A percentile compares a stretch with the other conserved stretches of the same genome.
These are phyloP conservation scores for Ambrosiella xylebori DNA, from an alignment of 2,329 filamentous ascomycete genomes.

Conservation along the genomic window DNA sequence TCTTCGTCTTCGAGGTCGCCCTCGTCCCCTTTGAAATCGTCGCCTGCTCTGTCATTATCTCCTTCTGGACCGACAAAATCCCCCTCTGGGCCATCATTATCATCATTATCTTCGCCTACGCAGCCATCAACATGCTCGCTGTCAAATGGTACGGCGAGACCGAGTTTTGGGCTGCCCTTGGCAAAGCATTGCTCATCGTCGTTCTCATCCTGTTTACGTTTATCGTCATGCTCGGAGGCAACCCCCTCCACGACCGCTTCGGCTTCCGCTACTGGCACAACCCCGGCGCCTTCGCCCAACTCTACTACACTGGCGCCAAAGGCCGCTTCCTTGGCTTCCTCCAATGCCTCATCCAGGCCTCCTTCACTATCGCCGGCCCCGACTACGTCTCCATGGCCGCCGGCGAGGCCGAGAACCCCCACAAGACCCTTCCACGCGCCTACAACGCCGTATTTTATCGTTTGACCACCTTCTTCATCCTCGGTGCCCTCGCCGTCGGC, in stretches of 20 bases:
- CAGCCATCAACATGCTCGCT: constrained; percentile 50
- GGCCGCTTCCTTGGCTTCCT: constrained; percentile 58
- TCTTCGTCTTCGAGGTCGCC: constrained; percentile 52
- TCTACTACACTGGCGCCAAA: constrained; percentile 44
- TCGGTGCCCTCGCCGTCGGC: constrained; percentile 55
- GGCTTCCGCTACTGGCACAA: constrained; percentile 52
- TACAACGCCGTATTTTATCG: constrained; percentile 70
- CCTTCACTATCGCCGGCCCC: constrained; percentile 50
- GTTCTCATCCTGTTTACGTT: constrained; percentile 63
- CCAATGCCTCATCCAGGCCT: constrained; percentile 54
- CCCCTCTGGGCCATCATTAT: constrained; percentile 44
- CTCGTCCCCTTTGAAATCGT: constrained; percentile 52
- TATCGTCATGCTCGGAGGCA: constrained; percentile 67
- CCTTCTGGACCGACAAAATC: constrained; percentile 44
- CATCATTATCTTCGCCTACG: constrained; percentile 30
- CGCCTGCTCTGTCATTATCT: constrained; percentile 44
- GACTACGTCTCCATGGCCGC: constrained; percentile 54
- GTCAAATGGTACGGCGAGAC: constrained; percentile 61
- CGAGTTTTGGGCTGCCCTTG: constrained; percentile 58
- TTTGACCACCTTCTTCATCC: constrained; percentile 56
- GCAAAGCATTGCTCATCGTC: constrained; percentile 55
- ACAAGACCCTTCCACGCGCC: constrained; percentile 51
- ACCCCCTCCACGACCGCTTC: constrained; percentile 52
- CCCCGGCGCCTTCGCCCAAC: constrained; percentile 53
- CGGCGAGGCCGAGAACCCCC: constrained; percentile 55